Percentiles rank a stretch among this genome's conserved stretches.
phyloP scores from a whole-genome alignment of 169 alveolate species.

The Fabrea salina region DNA sequence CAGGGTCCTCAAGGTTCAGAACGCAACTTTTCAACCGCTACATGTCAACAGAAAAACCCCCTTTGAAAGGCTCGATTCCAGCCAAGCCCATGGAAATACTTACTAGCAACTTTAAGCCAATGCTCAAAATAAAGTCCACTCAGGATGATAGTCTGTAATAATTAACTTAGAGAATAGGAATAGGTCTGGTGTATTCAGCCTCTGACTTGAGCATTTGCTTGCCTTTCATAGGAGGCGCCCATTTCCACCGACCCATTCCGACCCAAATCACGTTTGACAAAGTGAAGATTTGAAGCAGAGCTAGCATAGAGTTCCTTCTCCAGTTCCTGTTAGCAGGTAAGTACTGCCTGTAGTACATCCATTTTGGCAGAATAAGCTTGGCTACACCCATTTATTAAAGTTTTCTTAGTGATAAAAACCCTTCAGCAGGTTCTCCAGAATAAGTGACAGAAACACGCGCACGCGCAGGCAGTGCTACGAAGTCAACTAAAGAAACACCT shows the following conservation, averaged over 20 bases:
- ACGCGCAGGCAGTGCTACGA: conserved; percentile 77
- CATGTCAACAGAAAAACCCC: background rate
- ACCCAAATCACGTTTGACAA: no score
- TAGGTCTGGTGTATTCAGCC: background rate
- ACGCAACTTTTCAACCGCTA: background rate
- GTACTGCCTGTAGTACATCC: background rate
- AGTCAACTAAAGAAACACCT: conserved; percentile 59
- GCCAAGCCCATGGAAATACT: background rate
- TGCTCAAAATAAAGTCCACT: no score
- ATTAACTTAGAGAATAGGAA: background rate
- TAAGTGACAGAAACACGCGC: conserved; percentile 75
- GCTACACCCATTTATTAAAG: conserved; percentile 34
- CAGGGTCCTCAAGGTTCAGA: background rate
- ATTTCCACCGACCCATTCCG: no score
- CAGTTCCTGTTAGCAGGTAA: conserved; percentile 2
- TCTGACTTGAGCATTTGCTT: background rate
- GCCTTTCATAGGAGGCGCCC: background rate
- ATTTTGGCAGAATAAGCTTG: background rate
- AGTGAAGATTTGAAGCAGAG: background rate
- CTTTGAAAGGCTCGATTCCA: background rate
- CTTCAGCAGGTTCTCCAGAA: conserved; percentile 78
- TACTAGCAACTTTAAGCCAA: background rate
- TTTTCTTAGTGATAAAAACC: conserved; percentile 76
- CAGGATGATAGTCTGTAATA: no score
- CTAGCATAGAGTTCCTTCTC: background rate